These are phyloP conservation scores for Solanum chilense DNA, from an alignment of 257 asterid genomes.

Conservation along the genomic window DNA sequence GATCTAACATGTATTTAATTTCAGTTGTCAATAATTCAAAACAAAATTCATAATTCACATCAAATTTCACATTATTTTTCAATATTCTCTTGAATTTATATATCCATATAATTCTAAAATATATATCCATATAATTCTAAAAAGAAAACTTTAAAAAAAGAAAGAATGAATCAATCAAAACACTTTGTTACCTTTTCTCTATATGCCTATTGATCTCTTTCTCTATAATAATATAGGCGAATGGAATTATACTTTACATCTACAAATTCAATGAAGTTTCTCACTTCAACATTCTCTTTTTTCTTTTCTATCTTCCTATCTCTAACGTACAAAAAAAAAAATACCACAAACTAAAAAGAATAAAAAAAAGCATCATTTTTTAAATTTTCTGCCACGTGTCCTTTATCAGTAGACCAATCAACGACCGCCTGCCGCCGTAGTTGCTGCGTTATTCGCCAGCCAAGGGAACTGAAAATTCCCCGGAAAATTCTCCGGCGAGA, in stretches of 20 bases:
- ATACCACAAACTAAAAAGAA: slow-evolving; percentile 24
- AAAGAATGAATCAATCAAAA: neutral
- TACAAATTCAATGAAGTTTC: slow-evolving; percentile 3
- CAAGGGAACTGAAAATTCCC: slow-evolving; percentile 31
- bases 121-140: neutral
- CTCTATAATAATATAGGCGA: neutral
- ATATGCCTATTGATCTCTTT: neutral
- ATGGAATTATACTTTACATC: slow-evolving; percentile 12
- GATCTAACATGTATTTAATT: too few species aligned
- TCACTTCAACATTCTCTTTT: slow-evolving; percentile 10
- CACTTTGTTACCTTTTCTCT: slow-evolving; percentile 1
- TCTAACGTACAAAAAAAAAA: slow-evolving; percentile 18
- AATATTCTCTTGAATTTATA: too few species aligned
- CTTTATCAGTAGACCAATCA: slow-evolving; percentile 32
- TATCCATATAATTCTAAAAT: neutral
- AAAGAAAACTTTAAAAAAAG: neutral
- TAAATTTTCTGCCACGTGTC: neutral
- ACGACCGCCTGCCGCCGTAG: slow-evolving; percentile 49
- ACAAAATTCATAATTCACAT: too few species aligned
- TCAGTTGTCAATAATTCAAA: too few species aligned
- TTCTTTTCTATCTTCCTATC: slow-evolving; percentile 9
- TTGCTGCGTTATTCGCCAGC: slow-evolving; percentile 32
- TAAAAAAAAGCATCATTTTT: slow-evolving; percentile 43
- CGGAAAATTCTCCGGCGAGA: slow-evolving; percentile 18
- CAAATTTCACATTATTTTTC: too few species aligned